Evolutionary conservation across 441 rosid species (phyloP), one percentile per base, ranked within the genome.

Genomic region (Macaranga tanarius): DNA sequence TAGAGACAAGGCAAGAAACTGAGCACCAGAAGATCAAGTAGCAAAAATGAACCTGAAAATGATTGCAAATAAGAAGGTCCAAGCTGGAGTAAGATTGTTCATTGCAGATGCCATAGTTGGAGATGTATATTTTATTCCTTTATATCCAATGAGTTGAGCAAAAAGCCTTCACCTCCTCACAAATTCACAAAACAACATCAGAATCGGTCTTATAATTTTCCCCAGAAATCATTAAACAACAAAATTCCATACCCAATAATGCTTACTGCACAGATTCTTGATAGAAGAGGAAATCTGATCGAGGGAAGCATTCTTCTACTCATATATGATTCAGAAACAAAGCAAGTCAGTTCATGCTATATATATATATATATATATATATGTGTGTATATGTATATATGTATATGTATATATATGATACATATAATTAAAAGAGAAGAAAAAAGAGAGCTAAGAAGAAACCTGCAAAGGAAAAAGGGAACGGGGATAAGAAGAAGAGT

Each of bases 101-200:
- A 83, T 77, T 31, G 86, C 82, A n/a, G 90, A 79, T 57, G 86
- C 78, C 55, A 88, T 87, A 34, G 88, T 85, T 47, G 89, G 89
- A 17, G 88, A 86, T 73, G 85, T 80, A 62, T 81, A 83, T 63
- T 76, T 75, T 68, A 86, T 74, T 13, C 88, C 92, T 67, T 76
- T 84, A 70, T 75, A 77, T 6, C 77, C 82, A 34, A 75, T 56
- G 19, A 82, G 38, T 62, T 75, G 80, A 54, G 76, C 79, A 26
- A 70, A 75, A 71, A 65, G 76, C 61, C 87, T 80, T 77, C 48
- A 52, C 50, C 73, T 7, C 45, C 45, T 42, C 45, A 10, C 2
- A 42, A 10, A 42, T 0, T 0, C 11, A 42, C 58, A 62, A 0
- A 0, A 25, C 6, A 2, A 13, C 5, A 8, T 42, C 7, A n/a